A percentile compares a stretch with the other conserved stretches of the same genome.
These are phyloP conservation scores for Nasturtium officinale DNA, from an alignment of 345 rosid species.

Conservation along the genomic window DNA sequence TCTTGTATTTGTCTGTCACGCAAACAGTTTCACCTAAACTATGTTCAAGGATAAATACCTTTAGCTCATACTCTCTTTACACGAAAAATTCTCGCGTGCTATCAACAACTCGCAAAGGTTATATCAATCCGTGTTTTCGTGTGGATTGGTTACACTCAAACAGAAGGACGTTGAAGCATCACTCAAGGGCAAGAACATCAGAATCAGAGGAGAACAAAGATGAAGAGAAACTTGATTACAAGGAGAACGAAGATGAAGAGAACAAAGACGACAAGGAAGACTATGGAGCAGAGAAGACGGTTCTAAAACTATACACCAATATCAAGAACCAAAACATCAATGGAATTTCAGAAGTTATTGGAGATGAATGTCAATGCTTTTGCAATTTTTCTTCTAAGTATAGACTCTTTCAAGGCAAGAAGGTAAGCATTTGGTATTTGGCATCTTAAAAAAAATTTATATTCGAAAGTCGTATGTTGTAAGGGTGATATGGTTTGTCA, in stretches of 20 bases:
- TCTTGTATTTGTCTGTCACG: neutral
- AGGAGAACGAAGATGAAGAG: neutral
- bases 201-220: constrained; percentile 7
- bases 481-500: neutral
- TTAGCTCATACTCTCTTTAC: neutral
- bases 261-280: neutral
- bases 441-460: neutral
- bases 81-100: neutral
- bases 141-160: neutral
- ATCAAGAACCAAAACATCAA: constrained; percentile 51
- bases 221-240: neutral
- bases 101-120: neutral
- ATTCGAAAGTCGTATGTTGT: neutral
- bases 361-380: constrained; percentile 70
- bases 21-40: constrained; percentile 18
- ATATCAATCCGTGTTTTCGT: constrained; percentile 3
- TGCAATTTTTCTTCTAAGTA: constrained; percentile 60
- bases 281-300: constrained; percentile 54
- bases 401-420: constrained; percentile 66
- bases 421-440: constrained; percentile 46
- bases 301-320: constrained; percentile 58
- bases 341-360: constrained; percentile 59
- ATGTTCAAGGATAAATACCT: neutral
- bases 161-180: constrained; percentile 8
- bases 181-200: constrained; percentile 7